Conservation (phyloP, 441 rosid genomes). For the Populus hybrid region DNA sequence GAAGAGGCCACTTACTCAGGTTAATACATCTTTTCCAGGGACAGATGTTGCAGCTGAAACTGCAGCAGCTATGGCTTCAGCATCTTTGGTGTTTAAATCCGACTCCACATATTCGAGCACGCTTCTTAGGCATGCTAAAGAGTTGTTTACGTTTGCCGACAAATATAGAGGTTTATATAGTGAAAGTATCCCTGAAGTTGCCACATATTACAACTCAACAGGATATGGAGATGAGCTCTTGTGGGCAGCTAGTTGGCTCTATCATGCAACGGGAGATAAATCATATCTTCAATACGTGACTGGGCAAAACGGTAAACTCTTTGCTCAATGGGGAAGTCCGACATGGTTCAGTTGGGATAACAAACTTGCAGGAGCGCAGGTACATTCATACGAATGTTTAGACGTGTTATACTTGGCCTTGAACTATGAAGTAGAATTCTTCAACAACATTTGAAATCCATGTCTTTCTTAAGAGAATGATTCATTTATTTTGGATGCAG, state of each 20-base stretch:
- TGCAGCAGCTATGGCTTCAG: constrained; percentile 95
- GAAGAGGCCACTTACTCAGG: constrained; percentile 68
- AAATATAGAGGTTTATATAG: constrained; percentile 58
- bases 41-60: constrained; percentile 96
- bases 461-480: background rate
- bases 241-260: constrained; percentile 96
- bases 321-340: constrained; percentile 76
- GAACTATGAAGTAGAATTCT: background rate
- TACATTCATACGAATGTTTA: constrained; percentile 16
- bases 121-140: constrained; percentile 70
- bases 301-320: constrained; percentile 52
- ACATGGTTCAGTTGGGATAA: constrained; percentile 98
- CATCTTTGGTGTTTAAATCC: constrained; percentile 74
- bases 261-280: constrained; percentile 77
- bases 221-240: constrained; percentile 85
- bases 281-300: constrained; percentile 68
- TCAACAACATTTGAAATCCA: background rate
- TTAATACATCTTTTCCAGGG: constrained; percentile 68
- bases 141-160: constrained; percentile 80
- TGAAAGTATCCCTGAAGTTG: constrained; percentile 62
- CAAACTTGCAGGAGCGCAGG: constrained; percentile 94
- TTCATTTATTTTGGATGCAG: constrained; percentile 37
- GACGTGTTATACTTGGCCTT: background rate
- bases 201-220: constrained; percentile 67
- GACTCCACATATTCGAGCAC: constrained; percentile 62